Base-by-base conservation (phyloP, 345 rosid genomes). In the Syzygium aqueum region DNA sequence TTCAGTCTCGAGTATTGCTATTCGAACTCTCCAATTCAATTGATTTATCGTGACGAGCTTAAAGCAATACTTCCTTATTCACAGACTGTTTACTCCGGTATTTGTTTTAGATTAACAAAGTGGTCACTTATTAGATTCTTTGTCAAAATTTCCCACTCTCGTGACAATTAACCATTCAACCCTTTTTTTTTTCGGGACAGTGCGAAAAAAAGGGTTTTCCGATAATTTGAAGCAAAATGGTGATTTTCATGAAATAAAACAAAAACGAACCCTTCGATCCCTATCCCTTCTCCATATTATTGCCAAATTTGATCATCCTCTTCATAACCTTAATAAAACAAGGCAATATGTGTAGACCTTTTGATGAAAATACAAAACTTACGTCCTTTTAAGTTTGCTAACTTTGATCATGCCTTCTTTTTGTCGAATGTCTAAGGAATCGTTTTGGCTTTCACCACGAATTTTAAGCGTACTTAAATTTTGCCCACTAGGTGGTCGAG, bases 51-150 rank as follows among this genome's bases (percentile, higher is more conserved):
- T 27, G 2, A 11, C 1, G 3, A 27, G 1, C 30, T 59, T 27
- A 0, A 59, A 59, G 27, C 5, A 15, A 59, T 11, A 27, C 0
- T 59, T 0, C 0, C 7, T 27, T 59, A 59, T 59, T 43, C 46
- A 43, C 46, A 7, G 46, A 43, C 46, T 7, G 46, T 43, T 43
- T 43, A 43, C 46, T 43, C 46, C 7, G 6, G 5, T 43, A 43
- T 43, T 43, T 6, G 7, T 43, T 43, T 7, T 43, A 43, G 46
- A 43, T 43, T 6, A 43, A 43, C 46, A 1, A 43, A 43, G 46
- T 43, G 46, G 7, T 43, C 46, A 43, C 7, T 43, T 6, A 5
- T 43, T 7, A 43, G 7, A 6, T 43, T 43, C 46, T 43, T 43
- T 43, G 46, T 43, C 46, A 6, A 43, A 43, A 11, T 25, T 25